These are phyloP conservation scores for Penicillium turbatum DNA, from an alignment of 495 filamentous ascomycete genomes.

Conservation along the genomic window DNA sequence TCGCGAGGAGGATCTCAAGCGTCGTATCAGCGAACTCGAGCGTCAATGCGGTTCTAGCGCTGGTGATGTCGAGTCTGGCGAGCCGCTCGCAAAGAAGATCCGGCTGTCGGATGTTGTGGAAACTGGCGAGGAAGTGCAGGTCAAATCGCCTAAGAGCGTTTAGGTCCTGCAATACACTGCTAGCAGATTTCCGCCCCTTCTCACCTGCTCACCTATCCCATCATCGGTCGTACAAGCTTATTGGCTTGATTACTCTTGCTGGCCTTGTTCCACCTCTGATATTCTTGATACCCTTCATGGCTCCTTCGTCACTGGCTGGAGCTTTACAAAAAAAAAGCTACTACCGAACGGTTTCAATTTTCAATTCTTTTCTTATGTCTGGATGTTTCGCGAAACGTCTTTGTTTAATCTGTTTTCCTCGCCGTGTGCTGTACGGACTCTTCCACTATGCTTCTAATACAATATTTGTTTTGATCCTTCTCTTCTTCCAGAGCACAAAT, in stretches of 20 bases:
- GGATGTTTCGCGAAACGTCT: constrained; percentile 18
- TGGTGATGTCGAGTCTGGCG: constrained; percentile 29
- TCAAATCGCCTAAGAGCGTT: constrained; percentile 40
- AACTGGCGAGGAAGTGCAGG: constrained; percentile 29
- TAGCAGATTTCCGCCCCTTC: background rate
- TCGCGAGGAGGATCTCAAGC: constrained; percentile 78
- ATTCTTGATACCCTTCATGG: constrained; percentile 47
- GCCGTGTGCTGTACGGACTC: constrained; percentile 23
- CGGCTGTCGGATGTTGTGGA: constrained; percentile 44
- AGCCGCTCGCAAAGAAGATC: constrained; percentile 46
- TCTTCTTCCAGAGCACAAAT: constrained; percentile 1
- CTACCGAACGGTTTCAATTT: constrained; percentile 16
- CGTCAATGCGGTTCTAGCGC: constrained; percentile 42
- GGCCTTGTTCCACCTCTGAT: constrained; percentile 33
- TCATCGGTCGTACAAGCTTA: background rate
- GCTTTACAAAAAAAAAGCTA: constrained; percentile 23
- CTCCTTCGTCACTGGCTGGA: constrained; percentile 37
- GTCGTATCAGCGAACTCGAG: constrained; percentile 76
- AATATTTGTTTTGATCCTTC: constrained; percentile 11
- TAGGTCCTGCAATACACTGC: constrained; percentile 6
- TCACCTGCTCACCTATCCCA: background rate
- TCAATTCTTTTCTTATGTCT: constrained; percentile 7
- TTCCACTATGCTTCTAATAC: constrained; percentile 27
- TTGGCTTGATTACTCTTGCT: background rate
- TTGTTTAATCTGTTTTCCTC: constrained; percentile 18